A percentile compares a stretch with the other conserved stretches of the same genome.
These are phyloP conservation scores for Petunia secreta DNA, from an alignment of 257 asterid species.

Conservation along the genomic window DNA sequence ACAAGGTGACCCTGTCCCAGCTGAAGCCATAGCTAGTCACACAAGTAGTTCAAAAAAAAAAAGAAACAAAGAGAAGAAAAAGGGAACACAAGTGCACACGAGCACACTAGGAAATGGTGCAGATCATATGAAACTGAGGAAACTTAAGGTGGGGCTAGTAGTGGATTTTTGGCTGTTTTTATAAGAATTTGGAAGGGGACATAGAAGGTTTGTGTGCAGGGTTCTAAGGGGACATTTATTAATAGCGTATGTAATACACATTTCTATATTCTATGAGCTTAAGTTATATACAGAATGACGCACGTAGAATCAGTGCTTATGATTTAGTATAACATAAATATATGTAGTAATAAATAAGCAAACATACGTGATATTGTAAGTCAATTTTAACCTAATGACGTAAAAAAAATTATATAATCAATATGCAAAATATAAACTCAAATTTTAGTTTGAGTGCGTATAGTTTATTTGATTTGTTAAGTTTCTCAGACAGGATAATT, in stretches of 20 bases:
- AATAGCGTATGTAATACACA: constrained; percentile 62
- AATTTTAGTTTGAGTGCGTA: constrained; percentile 15
- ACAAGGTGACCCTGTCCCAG: constrained; percentile 77
- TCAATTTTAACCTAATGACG: too few relatives aligned
- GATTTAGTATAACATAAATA: too few relatives aligned
- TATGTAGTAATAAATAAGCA: too few relatives aligned
- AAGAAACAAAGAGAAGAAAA: neutral
- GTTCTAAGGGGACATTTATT: constrained; percentile 68
- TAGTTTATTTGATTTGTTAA: constrained; percentile 26
- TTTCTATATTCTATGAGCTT: too few relatives aligned
- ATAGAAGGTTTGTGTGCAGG: constrained; percentile 61
- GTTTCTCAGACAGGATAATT: constrained; percentile 3
- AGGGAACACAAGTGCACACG: constrained; percentile 51
- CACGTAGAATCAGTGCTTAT: too few relatives aligned
- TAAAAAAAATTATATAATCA: neutral
- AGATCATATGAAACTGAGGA: constrained; percentile 13
- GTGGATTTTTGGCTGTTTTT: constrained; percentile 29
- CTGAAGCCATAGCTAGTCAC: constrained; percentile 34
- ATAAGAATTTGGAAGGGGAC: constrained; percentile 53
- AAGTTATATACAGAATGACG: too few relatives aligned
- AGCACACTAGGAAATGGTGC: constrained; percentile 48
- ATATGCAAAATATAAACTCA: neutral
- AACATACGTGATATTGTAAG: too few relatives aligned
- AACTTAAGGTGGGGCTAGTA: constrained; percentile 35
- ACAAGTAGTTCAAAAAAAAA: neutral